Conservation (phyloP, 2,329 filamentous ascomycete genomes). For the Ophiostoma australiae region DNA sequence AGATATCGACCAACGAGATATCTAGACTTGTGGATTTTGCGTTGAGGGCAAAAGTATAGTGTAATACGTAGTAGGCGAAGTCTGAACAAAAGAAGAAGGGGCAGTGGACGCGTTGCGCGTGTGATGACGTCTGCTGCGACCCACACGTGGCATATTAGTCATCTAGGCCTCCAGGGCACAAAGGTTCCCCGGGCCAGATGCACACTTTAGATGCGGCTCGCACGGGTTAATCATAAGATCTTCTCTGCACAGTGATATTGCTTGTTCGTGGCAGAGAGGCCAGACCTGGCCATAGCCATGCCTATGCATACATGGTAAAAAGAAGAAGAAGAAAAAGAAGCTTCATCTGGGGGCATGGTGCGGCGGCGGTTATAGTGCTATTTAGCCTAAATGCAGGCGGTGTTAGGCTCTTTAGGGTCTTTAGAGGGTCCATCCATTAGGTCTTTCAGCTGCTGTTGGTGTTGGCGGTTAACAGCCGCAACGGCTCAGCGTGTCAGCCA, state of each 20-base stretch:
- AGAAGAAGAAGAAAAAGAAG: not conserved
- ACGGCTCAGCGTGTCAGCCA: not conserved
- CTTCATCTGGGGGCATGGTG: not conserved
- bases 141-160: not conserved
- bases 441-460: not conserved
- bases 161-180: not conserved
- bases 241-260: not conserved
- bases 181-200: not conserved
- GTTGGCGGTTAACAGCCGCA: not conserved
- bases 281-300: slow-evolving; percentile 6
- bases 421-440: not conserved
- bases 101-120: not conserved
- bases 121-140: not conserved
- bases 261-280: not conserved
- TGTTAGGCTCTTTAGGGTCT: not conserved
- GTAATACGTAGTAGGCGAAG: no score
- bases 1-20: not conserved
- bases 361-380: slow-evolving; percentile 2
- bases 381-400: slow-evolving; percentile 25
- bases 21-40: not conserved
- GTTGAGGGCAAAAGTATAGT: not conserved
- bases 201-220: not conserved
- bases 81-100: not conserved
- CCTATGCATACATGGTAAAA: not conserved
- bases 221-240: not conserved